Percentiles rank a stretch among this genome's conserved stretches.
These are phyloP conservation scores for Russula lepida DNA, from an alignment of 768 basidiomycete species.

Conservation along the genomic window DNA sequence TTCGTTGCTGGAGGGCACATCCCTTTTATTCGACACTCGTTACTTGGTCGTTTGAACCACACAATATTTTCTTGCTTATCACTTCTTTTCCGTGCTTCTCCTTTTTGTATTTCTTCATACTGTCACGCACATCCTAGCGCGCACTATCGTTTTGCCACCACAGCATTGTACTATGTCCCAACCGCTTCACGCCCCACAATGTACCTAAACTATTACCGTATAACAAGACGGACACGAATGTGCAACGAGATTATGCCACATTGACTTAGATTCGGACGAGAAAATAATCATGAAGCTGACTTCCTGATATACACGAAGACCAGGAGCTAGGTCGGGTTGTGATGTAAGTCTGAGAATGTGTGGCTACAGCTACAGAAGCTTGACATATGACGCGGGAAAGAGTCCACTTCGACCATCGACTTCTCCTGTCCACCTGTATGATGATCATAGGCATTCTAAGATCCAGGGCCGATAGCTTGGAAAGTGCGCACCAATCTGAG, in stretches of 20 bases:
- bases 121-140: constrained; percentile 19
- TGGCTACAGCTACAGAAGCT: constrained; percentile 3
- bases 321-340: too few species aligned
- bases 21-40: constrained; percentile 13
- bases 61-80: constrained; percentile 11
- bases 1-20: constrained; percentile 15
- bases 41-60: constrained; percentile 7
- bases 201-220: constrained; percentile 7
- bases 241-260: background rate
- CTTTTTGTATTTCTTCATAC: constrained; percentile 2
- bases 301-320: background rate
- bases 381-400: constrained; percentile 19
- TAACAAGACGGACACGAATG: constrained; percentile 7
- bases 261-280: background rate
- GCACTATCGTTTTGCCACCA: constrained; percentile 16
- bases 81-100: background rate
- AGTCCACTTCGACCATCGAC: constrained; percentile 16
- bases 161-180: constrained; percentile 11
- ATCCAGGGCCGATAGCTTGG: background rate
- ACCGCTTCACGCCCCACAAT: background rate
- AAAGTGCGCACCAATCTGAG: constrained; percentile 57
- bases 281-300: background rate
- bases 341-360: background rate
- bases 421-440: constrained; percentile 20
- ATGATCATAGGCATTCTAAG: background rate